These are phyloP conservation scores for Pseudogymnoascus sp. DNA, from an alignment of 2,329 filamentous ascomycete species.

Conservation along the genomic window DNA sequence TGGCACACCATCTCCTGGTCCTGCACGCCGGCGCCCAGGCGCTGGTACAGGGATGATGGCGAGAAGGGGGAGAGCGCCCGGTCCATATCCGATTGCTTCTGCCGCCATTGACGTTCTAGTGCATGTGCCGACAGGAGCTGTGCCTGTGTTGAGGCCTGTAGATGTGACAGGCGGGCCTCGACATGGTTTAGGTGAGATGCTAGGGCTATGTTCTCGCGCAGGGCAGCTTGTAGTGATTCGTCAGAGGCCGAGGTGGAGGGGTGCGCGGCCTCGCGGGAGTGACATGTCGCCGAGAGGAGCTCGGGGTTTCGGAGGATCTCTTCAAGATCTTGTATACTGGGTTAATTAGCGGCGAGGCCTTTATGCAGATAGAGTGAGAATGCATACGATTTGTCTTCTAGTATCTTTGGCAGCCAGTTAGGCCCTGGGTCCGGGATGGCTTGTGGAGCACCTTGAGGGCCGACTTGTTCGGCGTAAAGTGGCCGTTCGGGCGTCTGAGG, in stretches of 20 bases:
- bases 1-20: conserved; percentile 77
- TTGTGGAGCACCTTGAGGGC: conserved; percentile 16
- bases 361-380: conserved; percentile 17
- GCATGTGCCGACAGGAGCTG: conserved; percentile 76
- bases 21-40: conserved; percentile 63
- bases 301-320: conserved; percentile 54
- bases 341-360: conserved; percentile 14
- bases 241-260: conserved; percentile 61
- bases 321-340: conserved; percentile 70
- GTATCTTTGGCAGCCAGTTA: conserved; percentile 67
- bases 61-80: conserved; percentile 74
- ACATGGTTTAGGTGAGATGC: conserved; percentile 53
- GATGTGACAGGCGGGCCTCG: conserved; percentile 47
- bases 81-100: conserved; percentile 86
- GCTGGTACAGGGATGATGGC: conserved; percentile 77
- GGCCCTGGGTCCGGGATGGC: conserved; percentile 50
- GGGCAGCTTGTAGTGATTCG: conserved; percentile 51
- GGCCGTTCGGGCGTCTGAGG: conserved; percentile 8
- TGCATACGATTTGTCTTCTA: conserved; percentile 75
- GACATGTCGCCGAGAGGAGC: conserved; percentile 67
- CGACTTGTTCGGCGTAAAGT: not conserved
- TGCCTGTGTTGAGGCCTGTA: conserved; percentile 66
- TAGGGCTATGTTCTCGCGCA: conserved; percentile 64
- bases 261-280: conserved; percentile 58
- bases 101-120: conserved; percentile 84